phyloP scores from a whole-genome alignment of 495 filamentous ascomycete species.

The Geopyxis carbonaria region DNA sequence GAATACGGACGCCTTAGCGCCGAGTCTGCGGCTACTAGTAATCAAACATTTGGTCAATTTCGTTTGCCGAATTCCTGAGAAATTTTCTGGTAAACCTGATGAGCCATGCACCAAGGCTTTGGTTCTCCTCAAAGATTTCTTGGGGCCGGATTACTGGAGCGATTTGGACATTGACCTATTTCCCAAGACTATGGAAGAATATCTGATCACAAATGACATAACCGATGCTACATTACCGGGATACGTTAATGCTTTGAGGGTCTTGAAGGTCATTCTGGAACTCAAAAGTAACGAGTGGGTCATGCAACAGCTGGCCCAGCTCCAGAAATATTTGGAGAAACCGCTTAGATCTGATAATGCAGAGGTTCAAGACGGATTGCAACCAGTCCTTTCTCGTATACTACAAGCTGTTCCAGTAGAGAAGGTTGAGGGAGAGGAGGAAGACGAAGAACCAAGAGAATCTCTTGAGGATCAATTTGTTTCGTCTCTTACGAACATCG shows the following conservation, averaged over 20 bases:
- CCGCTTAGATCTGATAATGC: constrained; percentile 67
- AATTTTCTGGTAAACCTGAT: constrained; percentile 47
- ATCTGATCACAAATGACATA: constrained; percentile 20
- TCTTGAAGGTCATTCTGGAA: constrained; percentile 71
- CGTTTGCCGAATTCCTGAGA: constrained; percentile 68
- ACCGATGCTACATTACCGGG: constrained; percentile 14
- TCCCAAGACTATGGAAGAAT: constrained; percentile 63
- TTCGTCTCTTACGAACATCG: constrained; percentile 59
- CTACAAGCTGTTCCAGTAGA: constrained; percentile 84
- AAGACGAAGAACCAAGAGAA: constrained; percentile 33
- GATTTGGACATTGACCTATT: constrained; percentile 85
- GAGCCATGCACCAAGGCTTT: constrained; percentile 79
- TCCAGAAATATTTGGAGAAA: constrained; percentile 86
- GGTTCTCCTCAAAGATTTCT: constrained; percentile 62
- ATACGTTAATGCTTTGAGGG: constrained; percentile 70
- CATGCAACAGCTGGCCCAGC: constrained; percentile 46
- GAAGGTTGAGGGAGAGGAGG: constrained; percentile 78
- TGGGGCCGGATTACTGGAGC: constrained; percentile 78
- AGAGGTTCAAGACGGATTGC: constrained; percentile 82
- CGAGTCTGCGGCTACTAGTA: constrained; percentile 51
- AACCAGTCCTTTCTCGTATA: constrained; percentile 66
- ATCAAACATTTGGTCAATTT: constrained; percentile 88
- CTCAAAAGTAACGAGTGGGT: constrained; percentile 84
- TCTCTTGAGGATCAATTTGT: constrained; percentile 61
- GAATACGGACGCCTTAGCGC: constrained; percentile 37